phyloP scores from a whole-genome alignment of 75 land plant genomes.

The Cunninghamia lanceolata region DNA sequence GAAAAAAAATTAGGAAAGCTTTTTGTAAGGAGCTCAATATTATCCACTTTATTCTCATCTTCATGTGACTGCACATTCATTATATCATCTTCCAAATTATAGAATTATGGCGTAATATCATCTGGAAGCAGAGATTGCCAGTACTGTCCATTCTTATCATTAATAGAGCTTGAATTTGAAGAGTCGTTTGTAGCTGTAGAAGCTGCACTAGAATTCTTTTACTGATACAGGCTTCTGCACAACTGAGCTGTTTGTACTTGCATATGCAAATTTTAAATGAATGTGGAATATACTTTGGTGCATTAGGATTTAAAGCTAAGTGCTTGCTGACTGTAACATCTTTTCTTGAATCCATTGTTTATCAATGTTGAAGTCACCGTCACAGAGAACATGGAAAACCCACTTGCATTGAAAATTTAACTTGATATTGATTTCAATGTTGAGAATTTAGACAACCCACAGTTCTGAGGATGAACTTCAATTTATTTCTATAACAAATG shows the following conservation, averaged over 20 bases:
- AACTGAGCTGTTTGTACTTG: not conserved
- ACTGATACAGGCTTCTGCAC: not conserved
- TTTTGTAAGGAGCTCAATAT: not conserved
- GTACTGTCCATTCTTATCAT: not conserved
- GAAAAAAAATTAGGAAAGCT: not conserved
- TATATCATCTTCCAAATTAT: no score
- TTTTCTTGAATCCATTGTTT: not conserved
- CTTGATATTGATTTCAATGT: no score
- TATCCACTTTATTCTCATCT: no score
- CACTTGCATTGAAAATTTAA: not conserved
- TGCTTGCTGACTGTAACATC: not conserved
- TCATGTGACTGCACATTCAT: no score
- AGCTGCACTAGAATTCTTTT: not conserved
- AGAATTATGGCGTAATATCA: no score
- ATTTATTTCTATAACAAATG: constrained; percentile 2
- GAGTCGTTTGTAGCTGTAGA: not conserved
- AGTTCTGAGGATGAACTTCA: constrained; percentile 1
- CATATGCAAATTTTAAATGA: no score
- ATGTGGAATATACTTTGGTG: not conserved
- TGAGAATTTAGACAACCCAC: not conserved
- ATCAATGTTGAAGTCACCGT: not conserved
- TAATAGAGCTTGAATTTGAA: not conserved
- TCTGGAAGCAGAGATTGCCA: not conserved
- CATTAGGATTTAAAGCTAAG: constrained; percentile 7
- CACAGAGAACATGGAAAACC: not conserved